Conservation (phyloP, 768 basidiomycete genomes). For the Termitomyces sp. region DNA sequence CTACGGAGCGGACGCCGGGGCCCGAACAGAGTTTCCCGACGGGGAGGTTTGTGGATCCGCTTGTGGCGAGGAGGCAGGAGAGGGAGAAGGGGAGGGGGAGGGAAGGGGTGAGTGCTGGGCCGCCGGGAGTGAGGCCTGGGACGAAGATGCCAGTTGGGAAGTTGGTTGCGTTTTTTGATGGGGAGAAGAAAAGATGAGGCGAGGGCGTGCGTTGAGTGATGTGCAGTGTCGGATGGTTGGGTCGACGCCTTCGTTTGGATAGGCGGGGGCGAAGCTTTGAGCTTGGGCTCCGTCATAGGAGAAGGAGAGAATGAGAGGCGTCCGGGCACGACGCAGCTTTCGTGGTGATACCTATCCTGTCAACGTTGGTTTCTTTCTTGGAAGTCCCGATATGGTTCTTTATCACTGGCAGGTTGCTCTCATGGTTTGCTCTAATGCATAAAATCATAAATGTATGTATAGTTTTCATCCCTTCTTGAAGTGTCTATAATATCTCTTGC, state of each 20-base stretch:
- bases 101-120: slow-evolving; percentile 16
- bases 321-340: neutral
- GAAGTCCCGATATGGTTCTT: neutral
- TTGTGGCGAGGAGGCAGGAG: slow-evolving; percentile 65
- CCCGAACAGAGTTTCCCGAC: slow-evolving; percentile 25
- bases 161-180: slow-evolving; percentile 82
- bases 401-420: too few species aligned
- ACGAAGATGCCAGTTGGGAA: slow-evolving; percentile 74
- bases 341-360: neutral
- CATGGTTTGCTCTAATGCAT: too few species aligned
- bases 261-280: neutral
- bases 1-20: slow-evolving; percentile 27
- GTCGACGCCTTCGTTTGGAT: neutral
- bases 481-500: neutral
- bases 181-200: slow-evolving; percentile 28
- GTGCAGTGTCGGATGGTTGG: neutral
- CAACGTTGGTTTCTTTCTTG: too few species aligned
- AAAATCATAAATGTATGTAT: neutral
- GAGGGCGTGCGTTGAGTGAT: neutral
- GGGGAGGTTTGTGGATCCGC: slow-evolving; percentile 71
- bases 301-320: neutral
- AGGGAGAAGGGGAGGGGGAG: slow-evolving; percentile 25
- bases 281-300: too few species aligned
- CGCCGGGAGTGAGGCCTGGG: slow-evolving; percentile 41
- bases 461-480: neutral